Evolutionary conservation across 805 yeast genomes (phyloP), one percentile per base, ranked within the genome.

Genomic region (Wickerhamiella australiensis): DNA sequence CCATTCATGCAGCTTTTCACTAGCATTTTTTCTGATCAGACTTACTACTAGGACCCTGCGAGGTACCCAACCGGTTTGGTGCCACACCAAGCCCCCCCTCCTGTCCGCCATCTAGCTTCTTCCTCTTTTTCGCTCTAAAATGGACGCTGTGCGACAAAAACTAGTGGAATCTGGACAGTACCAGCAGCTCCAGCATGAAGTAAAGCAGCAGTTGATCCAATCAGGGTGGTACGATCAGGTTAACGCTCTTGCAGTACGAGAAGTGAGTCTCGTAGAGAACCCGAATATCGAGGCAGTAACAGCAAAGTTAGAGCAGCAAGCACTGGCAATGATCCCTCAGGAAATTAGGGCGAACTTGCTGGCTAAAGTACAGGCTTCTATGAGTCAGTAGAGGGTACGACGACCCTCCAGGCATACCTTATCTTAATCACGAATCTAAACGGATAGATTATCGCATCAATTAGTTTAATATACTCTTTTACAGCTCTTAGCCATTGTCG

Each of bases 171-270:
- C 51, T 31, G 61, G 60, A n/a, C 49, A 52, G 50, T 49, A 47
- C 45, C 52, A 54, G 35, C 68, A 74, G 55, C 81, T 85, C 50
- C 79, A 82, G 46, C 74, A 75, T 47, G 70, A 73, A 44, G 66
- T 88, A 52, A 77, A 78, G 56, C 72, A 79, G 50, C 77, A 76
- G 58, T 72, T 88, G 9, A 73, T 78, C 47, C 82, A 83, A 59
- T 73, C 81, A 1, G 96, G 96, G 5, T 88, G 96, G 96, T 78
- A 77, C 53, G 94, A 85, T 57, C 73, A 80, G 49, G 79, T 88
- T 23, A 71, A 77, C 42, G 74, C 72, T 36, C 56, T 82, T 38
- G 82, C 94, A 1, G 46, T 55, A 56, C 69, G 63, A 27, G 67
- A 69, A 49, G 67, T 72, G n/a, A 62, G 67, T 25, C 57, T 62